Percentiles rank a stretch among this genome's conserved stretches.
phyloP scores from a whole-genome alignment of 306 rosid species.

The Delonix regia region DNA sequence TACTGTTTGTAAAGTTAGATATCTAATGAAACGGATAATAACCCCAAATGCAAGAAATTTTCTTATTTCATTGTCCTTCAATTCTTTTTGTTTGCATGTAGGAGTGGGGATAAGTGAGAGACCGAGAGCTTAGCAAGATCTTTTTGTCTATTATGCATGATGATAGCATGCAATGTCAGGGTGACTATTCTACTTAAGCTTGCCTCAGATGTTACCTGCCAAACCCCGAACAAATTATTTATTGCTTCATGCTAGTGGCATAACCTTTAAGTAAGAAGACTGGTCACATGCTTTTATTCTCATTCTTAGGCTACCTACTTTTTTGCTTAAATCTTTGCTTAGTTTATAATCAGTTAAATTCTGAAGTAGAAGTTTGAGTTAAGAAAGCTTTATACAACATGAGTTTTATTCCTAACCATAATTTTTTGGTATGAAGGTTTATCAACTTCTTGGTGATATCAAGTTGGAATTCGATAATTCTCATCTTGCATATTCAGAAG shows the following conservation, averaged over 20 bases:
- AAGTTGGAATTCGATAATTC: constrained; percentile 77
- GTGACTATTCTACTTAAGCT: background rate
- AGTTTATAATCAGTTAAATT: constrained; percentile 1
- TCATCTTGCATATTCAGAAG: constrained; percentile 63
- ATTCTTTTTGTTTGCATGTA: background rate
- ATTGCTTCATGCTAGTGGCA: background rate
- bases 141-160: background rate
- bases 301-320: constrained; percentile 10
- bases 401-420: constrained; percentile 25
- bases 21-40: background rate
- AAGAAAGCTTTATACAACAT: constrained; percentile 8
- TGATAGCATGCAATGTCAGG: background rate
- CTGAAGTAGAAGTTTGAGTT: constrained; percentile 11
- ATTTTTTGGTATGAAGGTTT: constrained; percentile 59
- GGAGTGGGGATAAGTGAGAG: background rate
- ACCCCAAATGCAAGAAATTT: background rate
- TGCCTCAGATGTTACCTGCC: background rate
- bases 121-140: background rate
- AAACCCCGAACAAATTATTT: background rate
- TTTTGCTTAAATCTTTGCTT: constrained; percentile 10
- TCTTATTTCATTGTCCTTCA: background rate
- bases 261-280: background rate
- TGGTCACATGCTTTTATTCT: constrained; percentile 18
- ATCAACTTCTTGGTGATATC: constrained; percentile 85
- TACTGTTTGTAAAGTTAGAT: background rate